Evolutionary conservation across 805 yeast species (phyloP).

Genomic region (Cyberlindnera americana): DNA sequence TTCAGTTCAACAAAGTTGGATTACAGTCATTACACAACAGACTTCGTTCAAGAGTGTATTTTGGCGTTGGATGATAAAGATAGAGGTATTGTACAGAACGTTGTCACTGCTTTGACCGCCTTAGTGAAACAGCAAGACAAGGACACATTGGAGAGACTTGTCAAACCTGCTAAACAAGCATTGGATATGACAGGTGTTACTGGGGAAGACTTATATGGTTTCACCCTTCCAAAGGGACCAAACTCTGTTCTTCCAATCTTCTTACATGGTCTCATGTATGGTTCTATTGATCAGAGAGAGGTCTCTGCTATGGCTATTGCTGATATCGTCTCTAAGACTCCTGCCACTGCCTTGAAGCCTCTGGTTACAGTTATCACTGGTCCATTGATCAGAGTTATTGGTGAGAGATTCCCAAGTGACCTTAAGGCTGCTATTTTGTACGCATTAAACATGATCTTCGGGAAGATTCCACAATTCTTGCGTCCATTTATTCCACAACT

Average conservation of each 20-base stretch:
- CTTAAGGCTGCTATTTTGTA: conserved; percentile 90
- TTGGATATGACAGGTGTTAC: conserved; percentile 59
- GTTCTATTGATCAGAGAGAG: conserved; percentile 79
- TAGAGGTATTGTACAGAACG: conserved; percentile 56
- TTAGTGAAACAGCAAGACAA: conserved; percentile 72
- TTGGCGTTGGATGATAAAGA: conserved; percentile 69
- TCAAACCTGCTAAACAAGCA: conserved; percentile 76
- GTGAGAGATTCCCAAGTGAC: conserved; percentile 89
- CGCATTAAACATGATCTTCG: conserved; percentile 75
- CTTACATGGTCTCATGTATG: conserved; percentile 94
- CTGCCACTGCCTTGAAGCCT: conserved; percentile 76
- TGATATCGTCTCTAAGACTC: conserved; percentile 79
- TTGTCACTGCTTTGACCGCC: conserved; percentile 60
- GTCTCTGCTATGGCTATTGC: conserved; percentile 86
- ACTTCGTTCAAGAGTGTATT: conserved; percentile 69
- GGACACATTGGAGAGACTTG: conserved; percentile 70
- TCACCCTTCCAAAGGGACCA: conserved; percentile 75
- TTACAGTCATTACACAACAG: conserved; percentile 68
- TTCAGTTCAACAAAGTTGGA: conserved; percentile 65
- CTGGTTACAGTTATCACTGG: conserved; percentile 94
- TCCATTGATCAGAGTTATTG: conserved; percentile 95
- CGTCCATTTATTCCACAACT: conserved; percentile 96
- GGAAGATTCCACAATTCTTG: conserved; percentile 83
- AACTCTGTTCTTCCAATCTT: conserved; percentile 86
- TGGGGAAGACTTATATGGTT: conserved; percentile 69